Evolutionary conservation across 116 monocot species (phyloP).

Genomic region (Thalassia testudinum): DNA sequence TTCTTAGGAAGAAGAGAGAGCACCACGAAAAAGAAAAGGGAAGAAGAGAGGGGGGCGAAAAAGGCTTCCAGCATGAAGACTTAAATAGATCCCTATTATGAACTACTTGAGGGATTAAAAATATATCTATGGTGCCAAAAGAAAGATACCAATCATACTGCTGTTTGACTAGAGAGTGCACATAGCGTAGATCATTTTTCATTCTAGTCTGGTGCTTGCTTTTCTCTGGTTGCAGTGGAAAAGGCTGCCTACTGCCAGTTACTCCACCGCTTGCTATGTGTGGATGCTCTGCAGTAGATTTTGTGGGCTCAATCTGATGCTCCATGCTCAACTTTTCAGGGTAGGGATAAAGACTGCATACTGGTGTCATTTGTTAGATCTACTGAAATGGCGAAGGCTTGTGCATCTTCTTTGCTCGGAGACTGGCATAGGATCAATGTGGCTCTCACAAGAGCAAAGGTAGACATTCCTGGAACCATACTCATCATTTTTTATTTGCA

Average conservation of each 20-base stretch:
- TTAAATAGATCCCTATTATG: background rate
- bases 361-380: conserved; percentile 89
- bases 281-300: too few relatives aligned
- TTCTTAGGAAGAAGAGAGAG: background rate
- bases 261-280: too few relatives aligned
- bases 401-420: conserved; percentile 65
- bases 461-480: conserved; percentile 5
- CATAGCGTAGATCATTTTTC: too few relatives aligned
- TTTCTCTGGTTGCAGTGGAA: too few relatives aligned
- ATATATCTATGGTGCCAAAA: too few relatives aligned
- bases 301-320: too few relatives aligned
- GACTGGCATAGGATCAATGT: conserved; percentile 98
- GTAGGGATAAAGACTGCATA: conserved; percentile 97
- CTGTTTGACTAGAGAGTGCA: too few relatives aligned
- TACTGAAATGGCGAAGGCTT: conserved; percentile 22
- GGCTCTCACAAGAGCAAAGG: conserved; percentile 90
- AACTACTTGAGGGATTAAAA: too few relatives aligned
- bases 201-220: too few relatives aligned
- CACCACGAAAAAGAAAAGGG: background rate
- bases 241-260: too few relatives aligned
- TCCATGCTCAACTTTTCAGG: conserved; percentile 22
- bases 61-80: background rate
- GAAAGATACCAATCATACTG: too few relatives aligned
- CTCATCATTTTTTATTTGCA: too few relatives aligned
- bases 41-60: background rate